Evolutionary conservation across 164 flowering plant genomes (phyloP).

Genomic region (Vitis rupestris): DNA sequence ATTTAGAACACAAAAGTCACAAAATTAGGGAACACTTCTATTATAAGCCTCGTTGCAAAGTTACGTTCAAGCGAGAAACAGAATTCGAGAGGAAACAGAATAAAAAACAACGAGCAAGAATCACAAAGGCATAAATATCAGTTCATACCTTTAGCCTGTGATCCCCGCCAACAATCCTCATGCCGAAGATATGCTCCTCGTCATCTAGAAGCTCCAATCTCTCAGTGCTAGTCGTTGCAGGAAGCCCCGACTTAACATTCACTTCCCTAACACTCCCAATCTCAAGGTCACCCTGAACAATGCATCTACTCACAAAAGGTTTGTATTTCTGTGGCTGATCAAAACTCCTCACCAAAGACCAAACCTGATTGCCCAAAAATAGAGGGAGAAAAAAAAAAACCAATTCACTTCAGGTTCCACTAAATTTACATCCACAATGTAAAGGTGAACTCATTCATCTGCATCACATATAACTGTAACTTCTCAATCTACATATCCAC

Average conservation of each 20-base stretch:
- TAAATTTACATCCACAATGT: too few species aligned
- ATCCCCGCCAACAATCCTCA: slow-evolving; percentile 19
- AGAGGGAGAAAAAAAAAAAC: background rate
- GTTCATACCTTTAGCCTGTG: slow-evolving; percentile 16
- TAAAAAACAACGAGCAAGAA: too few species aligned
- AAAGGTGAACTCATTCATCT: too few species aligned
- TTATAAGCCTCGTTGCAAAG: too few species aligned
- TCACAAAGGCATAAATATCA: too few species aligned
- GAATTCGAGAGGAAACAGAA: background rate
- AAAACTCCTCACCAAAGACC: slow-evolving; percentile 13
- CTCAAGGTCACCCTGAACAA: slow-evolving; percentile 8
- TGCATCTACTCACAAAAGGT: slow-evolving; percentile 14
- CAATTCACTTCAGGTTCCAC: too few species aligned
- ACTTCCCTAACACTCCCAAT: slow-evolving; percentile 17
- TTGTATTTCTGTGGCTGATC: slow-evolving; percentile 17
- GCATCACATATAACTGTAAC: too few species aligned
- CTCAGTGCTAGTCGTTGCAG: slow-evolving; percentile 19
- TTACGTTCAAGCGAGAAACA: too few species aligned
- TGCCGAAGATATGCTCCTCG: slow-evolving; percentile 16
- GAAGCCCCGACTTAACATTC: slow-evolving; percentile 16
- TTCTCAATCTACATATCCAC: too few species aligned
- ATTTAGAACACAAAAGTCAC: too few species aligned
- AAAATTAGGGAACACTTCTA: too few species aligned
- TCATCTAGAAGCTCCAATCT: slow-evolving; percentile 18
- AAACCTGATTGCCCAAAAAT: background rate